Base-by-base conservation (phyloP, 2,329 filamentous ascomycete species). In the Venturia carpophila region DNA sequence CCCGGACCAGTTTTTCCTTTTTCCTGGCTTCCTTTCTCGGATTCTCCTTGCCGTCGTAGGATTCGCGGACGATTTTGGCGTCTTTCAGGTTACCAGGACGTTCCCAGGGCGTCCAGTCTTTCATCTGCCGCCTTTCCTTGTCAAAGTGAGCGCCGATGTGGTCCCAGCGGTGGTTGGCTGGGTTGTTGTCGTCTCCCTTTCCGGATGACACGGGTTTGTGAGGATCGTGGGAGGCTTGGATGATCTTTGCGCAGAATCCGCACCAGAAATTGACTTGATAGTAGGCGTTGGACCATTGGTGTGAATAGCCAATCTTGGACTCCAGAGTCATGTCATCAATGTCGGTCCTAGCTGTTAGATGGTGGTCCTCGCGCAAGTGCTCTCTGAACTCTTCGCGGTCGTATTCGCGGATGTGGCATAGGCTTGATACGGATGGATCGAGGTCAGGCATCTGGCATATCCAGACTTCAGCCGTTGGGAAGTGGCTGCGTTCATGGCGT, bases 241-340 rank as follows among this genome's bases (percentile, higher is more conserved):
- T 76, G 24, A 86, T 79, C 21, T 75, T 70, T 19, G 76, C 71
- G 73, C 91, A 96, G 73, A 96, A 96, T 0, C 92, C 92, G 71
- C 92, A 96, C 92, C 92, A 96, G 75, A 91, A 96, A 6, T 82
- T 1, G 78, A 76, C 68, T 88, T 84, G 39, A 82, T 84, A 66
- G 88, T 87, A 17, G 83, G 79, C 0, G 19, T 58, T 58, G 37
- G 52, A 34, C 27, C 30, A 58, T 58, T 58, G 52, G 10, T 58
- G 52, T 21, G 52, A 58, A 27, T 58, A 58, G 52, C 88, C 88
- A 37, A 90, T 83, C 7, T 83, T 83, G 68, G 84, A 62, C 19
- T 49, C 30, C 11, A 37, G 6, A n/a, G 64, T 39, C 42, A 60
- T 30, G n/a, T 67, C 49, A 5, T 27, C 21, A 42, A 42, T 21